These are phyloP conservation scores for Amanita rubescens DNA, from an alignment of 768 basidiomycete species.

Conservation along the genomic window DNA sequence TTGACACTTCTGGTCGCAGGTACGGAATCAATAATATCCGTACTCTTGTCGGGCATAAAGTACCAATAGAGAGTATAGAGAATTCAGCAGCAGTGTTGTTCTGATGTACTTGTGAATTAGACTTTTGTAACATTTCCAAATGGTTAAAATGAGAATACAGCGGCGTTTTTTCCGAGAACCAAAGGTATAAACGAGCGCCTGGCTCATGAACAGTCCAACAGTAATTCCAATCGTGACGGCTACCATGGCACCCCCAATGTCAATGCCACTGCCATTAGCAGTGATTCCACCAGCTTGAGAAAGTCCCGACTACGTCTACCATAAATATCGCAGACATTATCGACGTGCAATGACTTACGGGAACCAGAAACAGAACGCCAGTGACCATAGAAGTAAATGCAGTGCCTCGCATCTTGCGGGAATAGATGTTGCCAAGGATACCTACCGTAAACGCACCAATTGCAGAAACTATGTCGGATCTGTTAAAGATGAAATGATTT, in stretches of 20 bases:
- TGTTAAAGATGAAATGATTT: slow-evolving; percentile 79
- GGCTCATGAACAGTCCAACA: slow-evolving; percentile 83
- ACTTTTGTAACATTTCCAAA: neutral
- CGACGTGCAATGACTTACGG: slow-evolving; percentile 42
- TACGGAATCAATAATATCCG: slow-evolving; percentile 98
- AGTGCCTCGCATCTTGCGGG: slow-evolving; percentile 74
- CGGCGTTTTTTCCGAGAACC: slow-evolving; percentile 78
- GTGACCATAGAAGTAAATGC: slow-evolving; percentile 91
- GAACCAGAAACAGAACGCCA: slow-evolving; percentile 80
- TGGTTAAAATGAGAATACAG: slow-evolving; percentile 72
- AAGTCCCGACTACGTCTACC: slow-evolving; percentile 55
- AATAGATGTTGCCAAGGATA: slow-evolving; percentile 73
- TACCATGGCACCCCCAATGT: slow-evolving; percentile 83
- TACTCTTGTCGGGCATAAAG: slow-evolving; percentile 96
- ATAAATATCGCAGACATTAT: slow-evolving; percentile 1
- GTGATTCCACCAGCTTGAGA: slow-evolving; percentile 84
- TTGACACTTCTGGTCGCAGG: slow-evolving; percentile 33
- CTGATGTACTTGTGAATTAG: slow-evolving; percentile 29
- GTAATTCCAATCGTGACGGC: slow-evolving; percentile 89
- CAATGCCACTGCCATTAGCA: slow-evolving; percentile 73
- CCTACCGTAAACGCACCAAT: slow-evolving; percentile 83
- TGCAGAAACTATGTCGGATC: slow-evolving; percentile 77
- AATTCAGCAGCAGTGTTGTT: slow-evolving; percentile 88
- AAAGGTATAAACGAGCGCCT: slow-evolving; percentile 81
- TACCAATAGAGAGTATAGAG: slow-evolving; percentile 82